These are phyloP conservation scores for Phlyctochytrium bullatum DNA, from an alignment of 192 early-diverging fungal genomes.

Conservation along the genomic window DNA sequence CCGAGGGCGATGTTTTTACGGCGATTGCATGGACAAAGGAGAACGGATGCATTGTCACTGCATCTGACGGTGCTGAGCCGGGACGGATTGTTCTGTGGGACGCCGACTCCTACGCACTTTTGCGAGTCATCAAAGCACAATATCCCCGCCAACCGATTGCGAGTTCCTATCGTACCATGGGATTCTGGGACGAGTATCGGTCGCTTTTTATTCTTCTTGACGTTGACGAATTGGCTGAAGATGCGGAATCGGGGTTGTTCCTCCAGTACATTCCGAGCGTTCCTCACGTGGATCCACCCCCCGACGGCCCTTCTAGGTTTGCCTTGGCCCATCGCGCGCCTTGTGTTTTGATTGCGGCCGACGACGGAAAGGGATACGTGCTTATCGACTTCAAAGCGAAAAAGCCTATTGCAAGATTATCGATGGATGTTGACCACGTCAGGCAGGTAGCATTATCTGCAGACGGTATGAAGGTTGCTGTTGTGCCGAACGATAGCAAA, in stretches of 20 bases:
- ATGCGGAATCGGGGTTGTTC: conserved; percentile 17
- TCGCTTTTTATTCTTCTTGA: conserved; percentile 17
- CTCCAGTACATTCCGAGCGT: conserved; percentile 30
- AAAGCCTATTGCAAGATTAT: conserved; percentile 22
- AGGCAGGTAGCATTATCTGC: conserved; percentile 16
- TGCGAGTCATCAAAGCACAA: conserved; percentile 17
- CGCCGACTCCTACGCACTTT: conserved; percentile 16
- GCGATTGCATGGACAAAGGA: conserved; percentile 22
- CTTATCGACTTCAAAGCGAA: conserved; percentile 29
- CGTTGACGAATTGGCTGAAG: conserved; percentile 25
- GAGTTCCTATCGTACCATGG: conserved; percentile 11
- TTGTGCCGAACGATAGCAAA: conserved; percentile 25
- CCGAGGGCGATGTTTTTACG: conserved; percentile 25
- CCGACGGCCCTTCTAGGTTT: conserved; percentile 21
- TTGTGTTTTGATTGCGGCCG: conserved; percentile 25
- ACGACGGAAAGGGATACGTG: conserved; percentile 24
- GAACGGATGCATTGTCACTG: conserved; percentile 28
- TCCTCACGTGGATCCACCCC: conserved; percentile 24
- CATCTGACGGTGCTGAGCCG: conserved; percentile 23
- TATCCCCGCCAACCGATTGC: conserved; percentile 26
- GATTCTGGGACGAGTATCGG: conserved; percentile 28
- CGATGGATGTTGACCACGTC: conserved; percentile 23
- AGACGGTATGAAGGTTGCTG: conserved; percentile 26
- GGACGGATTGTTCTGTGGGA: conserved; percentile 29
- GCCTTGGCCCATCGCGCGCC: conserved; percentile 15